These are phyloP conservation scores for Alternaria gansuensis DNA, from an alignment of 2,329 filamentous ascomycete species.

Conservation along the genomic window DNA sequence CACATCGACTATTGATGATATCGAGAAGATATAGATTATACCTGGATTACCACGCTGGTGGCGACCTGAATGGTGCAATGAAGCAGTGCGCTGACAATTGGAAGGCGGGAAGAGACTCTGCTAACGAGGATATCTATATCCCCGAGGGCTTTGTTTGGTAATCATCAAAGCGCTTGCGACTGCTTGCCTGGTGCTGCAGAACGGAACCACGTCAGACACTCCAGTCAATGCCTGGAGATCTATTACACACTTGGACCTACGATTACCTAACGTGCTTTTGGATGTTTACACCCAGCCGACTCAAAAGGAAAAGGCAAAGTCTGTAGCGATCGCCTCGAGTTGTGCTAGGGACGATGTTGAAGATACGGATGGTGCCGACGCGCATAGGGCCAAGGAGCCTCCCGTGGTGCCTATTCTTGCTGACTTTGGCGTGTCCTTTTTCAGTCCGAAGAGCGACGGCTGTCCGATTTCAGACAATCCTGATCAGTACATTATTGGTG, in stretches of 20 bases:
- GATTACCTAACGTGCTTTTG: background rate
- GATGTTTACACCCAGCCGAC: background rate
- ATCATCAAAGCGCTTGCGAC: background rate
- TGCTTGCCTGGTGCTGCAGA: background rate
- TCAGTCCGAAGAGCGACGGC: background rate
- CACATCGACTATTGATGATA: slow-evolving; percentile 24
- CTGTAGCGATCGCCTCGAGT: background rate
- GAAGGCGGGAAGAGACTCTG: background rate
- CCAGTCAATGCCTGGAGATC: background rate
- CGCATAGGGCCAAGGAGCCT: background rate
- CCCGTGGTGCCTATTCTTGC: slow-evolving; percentile 1
- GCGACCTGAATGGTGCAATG: slow-evolving; percentile 3
- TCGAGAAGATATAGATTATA: slow-evolving; percentile 16
- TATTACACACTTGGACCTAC: slow-evolving; percentile 3
- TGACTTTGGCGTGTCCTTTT: slow-evolving; percentile 9
- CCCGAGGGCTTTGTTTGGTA: slow-evolving; percentile 1
- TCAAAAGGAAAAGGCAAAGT: background rate
- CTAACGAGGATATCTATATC: background rate
- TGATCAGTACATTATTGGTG: background rate
- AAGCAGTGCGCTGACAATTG: background rate
- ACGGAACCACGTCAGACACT: background rate
- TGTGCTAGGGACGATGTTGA: no score
- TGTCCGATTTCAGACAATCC: slow-evolving; percentile 8
- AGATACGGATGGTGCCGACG: background rate
- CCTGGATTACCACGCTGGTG: slow-evolving; percentile 10